Evolutionary conservation across 441 rosid species (phyloP).

Genomic region (Pelargonium fulgidum): DNA sequence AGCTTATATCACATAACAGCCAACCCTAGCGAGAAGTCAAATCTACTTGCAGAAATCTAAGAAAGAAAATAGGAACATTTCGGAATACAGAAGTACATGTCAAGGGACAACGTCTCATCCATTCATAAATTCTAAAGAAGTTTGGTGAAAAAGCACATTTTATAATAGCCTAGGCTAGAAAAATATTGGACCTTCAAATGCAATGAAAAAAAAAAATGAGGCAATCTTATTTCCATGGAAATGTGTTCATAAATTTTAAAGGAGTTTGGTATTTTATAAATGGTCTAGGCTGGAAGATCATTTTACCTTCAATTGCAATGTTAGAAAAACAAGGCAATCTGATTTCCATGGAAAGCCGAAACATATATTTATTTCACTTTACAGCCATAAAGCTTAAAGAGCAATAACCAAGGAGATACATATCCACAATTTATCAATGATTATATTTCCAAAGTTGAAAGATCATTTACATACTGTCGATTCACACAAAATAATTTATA

Average conservation of each 20-base stretch:
- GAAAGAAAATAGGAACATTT: background rate
- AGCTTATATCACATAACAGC: background rate
- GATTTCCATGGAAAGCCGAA: background rate
- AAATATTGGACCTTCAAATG: background rate
- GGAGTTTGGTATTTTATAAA: too few relatives aligned
- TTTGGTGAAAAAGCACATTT: background rate
- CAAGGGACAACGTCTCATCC: background rate
- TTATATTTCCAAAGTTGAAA: background rate
- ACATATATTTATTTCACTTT: background rate
- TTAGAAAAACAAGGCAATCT: background rate
- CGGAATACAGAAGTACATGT: background rate
- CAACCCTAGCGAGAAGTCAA: background rate
- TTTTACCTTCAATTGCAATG: too few relatives aligned
- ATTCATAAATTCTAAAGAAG: background rate
- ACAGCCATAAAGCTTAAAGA: background rate
- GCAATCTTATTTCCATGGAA: too few relatives aligned
- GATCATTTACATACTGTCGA: too few relatives aligned
- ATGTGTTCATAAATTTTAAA: too few relatives aligned
- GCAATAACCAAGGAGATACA: background rate
- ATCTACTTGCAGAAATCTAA: background rate
- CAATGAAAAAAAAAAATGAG: background rate
- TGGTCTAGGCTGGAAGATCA: too few relatives aligned
- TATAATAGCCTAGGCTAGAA: background rate
- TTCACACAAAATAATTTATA: too few relatives aligned
- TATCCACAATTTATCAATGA: background rate